A percentile compares a stretch with the other conserved stretches of the same genome.
These are phyloP conservation scores for Priceomyces carsonii DNA, from an alignment of 805 yeast species.

Conservation along the genomic window DNA sequence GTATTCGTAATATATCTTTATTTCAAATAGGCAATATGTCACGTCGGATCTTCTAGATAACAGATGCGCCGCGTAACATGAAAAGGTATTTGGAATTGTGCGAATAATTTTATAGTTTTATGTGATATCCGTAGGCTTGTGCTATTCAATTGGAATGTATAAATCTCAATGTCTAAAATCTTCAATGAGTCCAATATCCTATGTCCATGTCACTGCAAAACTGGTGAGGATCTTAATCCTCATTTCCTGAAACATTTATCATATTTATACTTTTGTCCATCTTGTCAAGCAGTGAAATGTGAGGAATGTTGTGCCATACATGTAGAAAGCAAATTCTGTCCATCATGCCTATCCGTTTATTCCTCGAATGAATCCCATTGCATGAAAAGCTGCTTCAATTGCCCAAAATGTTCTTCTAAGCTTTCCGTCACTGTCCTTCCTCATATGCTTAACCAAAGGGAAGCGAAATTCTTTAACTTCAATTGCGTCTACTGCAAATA, in stretches of 20 bases:
- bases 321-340: constrained; percentile 33
- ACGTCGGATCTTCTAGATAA: too few species aligned
- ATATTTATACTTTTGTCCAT: constrained; percentile 36
- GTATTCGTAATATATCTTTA: too few species aligned
- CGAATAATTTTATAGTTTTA: too few species aligned
- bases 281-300: constrained; percentile 33
- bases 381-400: constrained; percentile 39
- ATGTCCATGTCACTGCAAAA: constrained; percentile 6
- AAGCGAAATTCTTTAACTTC: constrained; percentile 39
- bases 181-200: constrained; percentile 15
- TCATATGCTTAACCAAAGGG: constrained; percentile 11
- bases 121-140: constrained; percentile 1
- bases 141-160: background rate
- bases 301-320: constrained; percentile 23
- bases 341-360: constrained; percentile 38
- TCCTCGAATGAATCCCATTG: constrained; percentile 26
- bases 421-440: constrained; percentile 21
- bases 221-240: constrained; percentile 1
- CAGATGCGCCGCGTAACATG: too few species aligned
- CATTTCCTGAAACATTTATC: constrained; percentile 15
- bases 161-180: constrained; percentile 22
- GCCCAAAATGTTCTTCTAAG: constrained; percentile 35
- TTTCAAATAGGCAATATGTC: too few species aligned
- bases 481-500: constrained; percentile 38
- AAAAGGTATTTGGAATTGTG: too few species aligned